Conservation (phyloP, 2,329 filamentous ascomycete species). For the Diaporthe vexans region DNA sequence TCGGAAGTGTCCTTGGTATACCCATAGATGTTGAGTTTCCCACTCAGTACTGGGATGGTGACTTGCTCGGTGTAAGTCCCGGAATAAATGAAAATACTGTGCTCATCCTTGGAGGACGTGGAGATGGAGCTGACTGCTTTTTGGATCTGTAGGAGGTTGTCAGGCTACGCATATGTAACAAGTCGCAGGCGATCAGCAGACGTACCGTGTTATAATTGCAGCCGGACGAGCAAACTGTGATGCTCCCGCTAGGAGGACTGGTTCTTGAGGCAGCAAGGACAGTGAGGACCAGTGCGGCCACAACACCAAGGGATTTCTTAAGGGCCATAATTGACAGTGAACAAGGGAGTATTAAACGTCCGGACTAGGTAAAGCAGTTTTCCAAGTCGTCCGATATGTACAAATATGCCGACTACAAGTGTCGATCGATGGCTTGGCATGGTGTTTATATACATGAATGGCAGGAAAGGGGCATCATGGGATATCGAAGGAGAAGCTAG, state of each 20-base stretch:
- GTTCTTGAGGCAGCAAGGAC: constrained; percentile 36
- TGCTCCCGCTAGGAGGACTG: constrained; percentile 39
- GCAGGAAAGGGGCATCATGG: constrained; percentile 9
- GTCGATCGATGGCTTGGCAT: constrained; percentile 33
- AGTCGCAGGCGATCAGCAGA: background rate
- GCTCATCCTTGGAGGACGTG: constrained; percentile 33
- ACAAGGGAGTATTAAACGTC: background rate
- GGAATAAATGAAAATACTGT: constrained; percentile 45
- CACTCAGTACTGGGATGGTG: constrained; percentile 61
- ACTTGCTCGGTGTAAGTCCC: constrained; percentile 73
- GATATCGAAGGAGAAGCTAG: constrained; percentile 1
- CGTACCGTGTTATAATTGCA: constrained; percentile 40
- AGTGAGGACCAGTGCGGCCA: constrained; percentile 37
- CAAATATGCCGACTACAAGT: background rate
- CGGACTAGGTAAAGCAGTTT: background rate
- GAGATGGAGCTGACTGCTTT: constrained; percentile 39
- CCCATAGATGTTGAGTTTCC: constrained; percentile 67
- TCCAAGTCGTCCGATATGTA: constrained; percentile 10
- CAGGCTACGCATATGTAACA: background rate
- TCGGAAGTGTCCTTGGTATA: constrained; percentile 61
- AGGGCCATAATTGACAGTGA: constrained; percentile 30
- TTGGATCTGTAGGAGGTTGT: constrained; percentile 34
- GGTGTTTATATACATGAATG: constrained; percentile 26
- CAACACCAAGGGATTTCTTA: constrained; percentile 27
- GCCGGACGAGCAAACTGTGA: constrained; percentile 39